Evolutionary conservation across 2,329 filamentous ascomycete genomes (phyloP).

Genomic region (Curvularia spicifera): DNA sequence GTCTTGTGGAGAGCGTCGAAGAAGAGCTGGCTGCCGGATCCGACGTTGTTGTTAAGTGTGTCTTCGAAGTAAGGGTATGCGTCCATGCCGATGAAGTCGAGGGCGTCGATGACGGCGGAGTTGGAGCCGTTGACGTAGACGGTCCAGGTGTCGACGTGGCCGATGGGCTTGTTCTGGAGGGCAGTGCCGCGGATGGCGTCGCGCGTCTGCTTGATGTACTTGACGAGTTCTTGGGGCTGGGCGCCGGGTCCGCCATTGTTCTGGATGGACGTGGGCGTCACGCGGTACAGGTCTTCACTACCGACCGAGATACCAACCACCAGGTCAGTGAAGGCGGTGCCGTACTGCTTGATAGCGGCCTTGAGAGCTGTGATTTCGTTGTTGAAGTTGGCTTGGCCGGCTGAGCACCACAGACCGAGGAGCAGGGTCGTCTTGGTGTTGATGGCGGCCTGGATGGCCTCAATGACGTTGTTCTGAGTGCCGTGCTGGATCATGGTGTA

Average conservation of each 20-base stretch:
- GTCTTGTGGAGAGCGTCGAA: conserved; percentile 69
- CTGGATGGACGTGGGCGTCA: conserved; percentile 70
- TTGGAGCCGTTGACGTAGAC: conserved; percentile 72
- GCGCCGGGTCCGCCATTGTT: conserved; percentile 69
- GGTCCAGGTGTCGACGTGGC: conserved; percentile 91
- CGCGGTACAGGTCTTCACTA: conserved; percentile 72
- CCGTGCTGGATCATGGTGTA: conserved; percentile 77
- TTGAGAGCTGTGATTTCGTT: conserved; percentile 78
- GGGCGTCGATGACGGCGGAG: conserved; percentile 68
- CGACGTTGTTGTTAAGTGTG: conserved; percentile 63
- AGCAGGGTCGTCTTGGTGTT: conserved; percentile 78
- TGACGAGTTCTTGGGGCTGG: conserved; percentile 65
- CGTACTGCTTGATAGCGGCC: conserved; percentile 72
- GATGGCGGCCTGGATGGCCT: conserved; percentile 81
- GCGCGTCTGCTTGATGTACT: conserved; percentile 74
- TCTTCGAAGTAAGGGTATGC: conserved; percentile 84
- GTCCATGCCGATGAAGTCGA: conserved; percentile 84
- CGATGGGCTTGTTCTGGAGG: conserved; percentile 66
- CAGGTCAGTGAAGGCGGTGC: conserved; percentile 66
- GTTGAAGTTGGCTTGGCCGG: conserved; percentile 65
- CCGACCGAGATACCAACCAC: conserved; percentile 86
- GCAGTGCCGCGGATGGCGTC: conserved; percentile 67
- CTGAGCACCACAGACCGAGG: conserved; percentile 84
- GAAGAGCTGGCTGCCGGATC: conserved; percentile 70
- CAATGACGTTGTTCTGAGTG: conserved; percentile 68